Evolutionary conservation across 1,139 yeast species (phyloP), one percentile per base, ranked within the genome.

Genomic region (Yamadazyma trypodendri): DNA sequence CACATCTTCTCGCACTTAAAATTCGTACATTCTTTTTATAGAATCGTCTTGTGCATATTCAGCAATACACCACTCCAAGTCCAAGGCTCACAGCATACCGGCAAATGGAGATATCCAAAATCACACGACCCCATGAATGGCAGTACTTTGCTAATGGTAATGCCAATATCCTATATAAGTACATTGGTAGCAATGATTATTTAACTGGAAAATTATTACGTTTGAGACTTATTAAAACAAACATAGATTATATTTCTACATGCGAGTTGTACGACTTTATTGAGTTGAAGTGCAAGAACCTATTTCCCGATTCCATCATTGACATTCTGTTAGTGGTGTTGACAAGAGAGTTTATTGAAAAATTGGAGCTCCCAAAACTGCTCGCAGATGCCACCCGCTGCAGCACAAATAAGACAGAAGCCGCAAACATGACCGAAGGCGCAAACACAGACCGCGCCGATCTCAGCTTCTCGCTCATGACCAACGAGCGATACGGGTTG

Each of bases 131-230:
- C 3, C 40, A 43, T 13, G 75, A 71, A 29, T 71, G 77, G 77
- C 48, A 49, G 18, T 70, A 63, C 51, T 68, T 68, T 43, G 73
- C 75, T 23, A 69, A 66, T 41, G 77, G 77, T 2, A 63, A 63
- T 36, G 77, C 77, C 35, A 71, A 71, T 43, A 65, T 69, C n/a
- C 53, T 71, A 22, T 68, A 69, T 50, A 55, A 61, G 36, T 71
- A 71, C 42, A 55, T 56, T 5, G 77, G 77, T 4, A 40, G 43
- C 23, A 61, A 66, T 41, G 71, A 65, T 40, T 61, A 59, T 40
- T 55, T 71, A 28, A 51, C 57, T 30, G 63, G 60, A 36, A 68
- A 66, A 42, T 52, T 71, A 21, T 52, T 71, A 25, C 51, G 76
- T 23, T 55, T 68, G 28, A 57, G 76, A 34, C 48, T 71, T 23